These are phyloP conservation scores for Tillandsia leiboldiana DNA, from an alignment of 176 grass and related monocot species.

Conservation along the genomic window DNA sequence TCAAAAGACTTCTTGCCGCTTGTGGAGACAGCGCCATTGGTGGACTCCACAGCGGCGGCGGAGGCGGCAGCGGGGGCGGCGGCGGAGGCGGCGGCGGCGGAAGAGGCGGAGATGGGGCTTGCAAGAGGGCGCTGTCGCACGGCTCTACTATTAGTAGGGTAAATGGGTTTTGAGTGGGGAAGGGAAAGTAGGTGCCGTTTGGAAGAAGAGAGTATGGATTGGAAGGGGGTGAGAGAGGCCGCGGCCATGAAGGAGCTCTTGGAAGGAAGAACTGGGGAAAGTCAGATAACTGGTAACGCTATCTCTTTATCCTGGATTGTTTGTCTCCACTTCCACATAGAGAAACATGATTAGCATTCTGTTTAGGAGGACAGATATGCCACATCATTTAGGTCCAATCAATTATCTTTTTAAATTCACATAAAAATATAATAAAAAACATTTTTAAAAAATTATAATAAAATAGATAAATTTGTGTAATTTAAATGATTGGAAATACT, in stretches of 20 bases:
- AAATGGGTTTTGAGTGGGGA: background rate
- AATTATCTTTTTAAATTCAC: too few relatives aligned
- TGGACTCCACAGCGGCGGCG: slow-evolving; percentile 47
- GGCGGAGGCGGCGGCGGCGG: background rate
- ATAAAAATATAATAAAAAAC: too few relatives aligned
- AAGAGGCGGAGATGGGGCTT: background rate
- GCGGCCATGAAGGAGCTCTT: slow-evolving; percentile 36
- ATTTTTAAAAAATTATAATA: too few relatives aligned
- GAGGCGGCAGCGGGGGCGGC: slow-evolving; percentile 13
- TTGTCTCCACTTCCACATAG: too few relatives aligned
- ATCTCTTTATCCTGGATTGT: too few relatives aligned
- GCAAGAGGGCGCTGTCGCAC: background rate
- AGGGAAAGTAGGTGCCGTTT: slow-evolving; percentile 1
- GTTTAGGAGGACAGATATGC: too few relatives aligned
- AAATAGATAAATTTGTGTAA: too few relatives aligned
- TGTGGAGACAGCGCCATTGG: slow-evolving; percentile 48
- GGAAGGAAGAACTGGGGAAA: background rate
- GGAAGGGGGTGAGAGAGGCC: slow-evolving; percentile 42
- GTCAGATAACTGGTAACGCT: too few relatives aligned
- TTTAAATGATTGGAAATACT: too few relatives aligned
- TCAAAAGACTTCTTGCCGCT: slow-evolving; percentile 7
- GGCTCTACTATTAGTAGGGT: background rate
- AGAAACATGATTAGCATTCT: too few relatives aligned
- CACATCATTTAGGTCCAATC: too few relatives aligned
- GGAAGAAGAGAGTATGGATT: slow-evolving; percentile 31